phyloP scores from a whole-genome alignment of 371 early-diverging fungal genomes.

The Syncephalastrum monosporum region DNA sequence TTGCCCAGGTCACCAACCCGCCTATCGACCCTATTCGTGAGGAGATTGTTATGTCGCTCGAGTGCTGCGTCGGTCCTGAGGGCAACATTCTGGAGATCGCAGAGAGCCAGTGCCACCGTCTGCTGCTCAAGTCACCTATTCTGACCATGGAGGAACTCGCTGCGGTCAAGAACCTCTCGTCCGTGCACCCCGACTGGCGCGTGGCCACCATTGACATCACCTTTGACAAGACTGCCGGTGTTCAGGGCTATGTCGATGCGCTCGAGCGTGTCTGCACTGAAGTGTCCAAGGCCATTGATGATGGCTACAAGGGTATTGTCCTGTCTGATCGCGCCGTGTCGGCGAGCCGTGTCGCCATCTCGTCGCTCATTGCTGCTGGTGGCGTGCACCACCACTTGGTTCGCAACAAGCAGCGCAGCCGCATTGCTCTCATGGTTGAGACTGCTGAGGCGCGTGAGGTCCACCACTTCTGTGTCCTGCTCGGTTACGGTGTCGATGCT shows the following conservation, averaged over 20 bases:
- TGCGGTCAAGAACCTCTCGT: slow-evolving; percentile 55
- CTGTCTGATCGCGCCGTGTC: slow-evolving; percentile 77
- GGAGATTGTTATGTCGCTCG: slow-evolving; percentile 94
- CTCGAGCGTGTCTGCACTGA: slow-evolving; percentile 86
- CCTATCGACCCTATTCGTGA: slow-evolving; percentile 99
- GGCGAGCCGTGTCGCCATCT: slow-evolving; percentile 76
- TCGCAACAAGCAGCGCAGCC: slow-evolving; percentile 81
- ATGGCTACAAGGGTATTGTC: slow-evolving; percentile 70
- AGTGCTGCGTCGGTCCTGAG: slow-evolving; percentile 93
- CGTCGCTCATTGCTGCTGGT: slow-evolving; percentile 83
- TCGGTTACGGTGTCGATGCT: slow-evolving; percentile 98
- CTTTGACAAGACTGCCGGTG: slow-evolving; percentile 71
- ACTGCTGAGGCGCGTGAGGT: slow-evolving; percentile 97
- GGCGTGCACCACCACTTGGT: slow-evolving; percentile 95
- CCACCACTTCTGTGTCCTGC: slow-evolving; percentile 93
- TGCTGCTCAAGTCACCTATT: slow-evolving; percentile 82
- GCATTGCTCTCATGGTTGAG: slow-evolving; percentile 87
- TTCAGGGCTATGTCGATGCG: slow-evolving; percentile 71
- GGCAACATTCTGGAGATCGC: slow-evolving; percentile 87
- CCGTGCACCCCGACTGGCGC: slow-evolving; percentile 73
- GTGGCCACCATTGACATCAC: slow-evolving; percentile 88
- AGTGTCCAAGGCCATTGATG: slow-evolving; percentile 75
- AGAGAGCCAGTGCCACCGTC: slow-evolving; percentile 78
- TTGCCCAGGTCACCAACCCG: slow-evolving; percentile 97
- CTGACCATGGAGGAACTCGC: slow-evolving; percentile 79